These are phyloP conservation scores for Salix koriyanagi DNA, from an alignment of 345 rosid species.

Conservation along the genomic window DNA sequence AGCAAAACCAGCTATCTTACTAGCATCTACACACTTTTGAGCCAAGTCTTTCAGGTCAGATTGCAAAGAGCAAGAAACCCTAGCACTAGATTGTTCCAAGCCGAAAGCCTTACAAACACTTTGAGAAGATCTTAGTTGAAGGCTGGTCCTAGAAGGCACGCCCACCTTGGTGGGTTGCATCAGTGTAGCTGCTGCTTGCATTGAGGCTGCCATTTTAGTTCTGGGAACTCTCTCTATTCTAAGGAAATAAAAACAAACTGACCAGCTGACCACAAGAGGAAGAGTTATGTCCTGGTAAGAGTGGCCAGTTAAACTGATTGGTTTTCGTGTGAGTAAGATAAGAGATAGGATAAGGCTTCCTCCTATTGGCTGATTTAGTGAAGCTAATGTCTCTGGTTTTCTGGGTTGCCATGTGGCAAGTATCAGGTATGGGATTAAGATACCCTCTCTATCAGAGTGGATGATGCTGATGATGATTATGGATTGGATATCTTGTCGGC, in stretches of 20 bases:
- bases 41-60: slow-evolving; percentile 67
- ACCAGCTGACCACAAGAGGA: background rate
- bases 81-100: slow-evolving; percentile 43
- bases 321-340: slow-evolving; percentile 45
- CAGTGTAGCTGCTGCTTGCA: slow-evolving; percentile 83
- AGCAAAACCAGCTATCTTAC: slow-evolving; percentile 79
- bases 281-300: slow-evolving; percentile 2
- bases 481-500: background rate
- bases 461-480: slow-evolving; percentile 12
- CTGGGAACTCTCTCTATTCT: too few species aligned
- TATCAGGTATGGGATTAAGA: slow-evolving; percentile 28
- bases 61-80: slow-evolving; percentile 73
- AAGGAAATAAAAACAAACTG: background rate
- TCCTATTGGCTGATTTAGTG: slow-evolving; percentile 55
- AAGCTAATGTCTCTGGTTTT: slow-evolving; percentile 25
- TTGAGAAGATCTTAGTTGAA: slow-evolving; percentile 48
- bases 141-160: slow-evolving; percentile 34
- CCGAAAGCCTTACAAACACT: slow-evolving; percentile 56
- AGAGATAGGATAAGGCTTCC: slow-evolving; percentile 66
- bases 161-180: slow-evolving; percentile 71
- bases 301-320: slow-evolving; percentile 21
- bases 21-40: slow-evolving; percentile 60
- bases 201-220: slow-evolving; percentile 69
- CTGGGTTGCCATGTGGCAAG: slow-evolving; percentile 51
- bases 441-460: slow-evolving; percentile 19